Evolutionary conservation across 176 grass and related monocot genomes (phyloP), one percentile per base, ranked within the genome.

Genomic region (Cymbopogon citratus): DNA sequence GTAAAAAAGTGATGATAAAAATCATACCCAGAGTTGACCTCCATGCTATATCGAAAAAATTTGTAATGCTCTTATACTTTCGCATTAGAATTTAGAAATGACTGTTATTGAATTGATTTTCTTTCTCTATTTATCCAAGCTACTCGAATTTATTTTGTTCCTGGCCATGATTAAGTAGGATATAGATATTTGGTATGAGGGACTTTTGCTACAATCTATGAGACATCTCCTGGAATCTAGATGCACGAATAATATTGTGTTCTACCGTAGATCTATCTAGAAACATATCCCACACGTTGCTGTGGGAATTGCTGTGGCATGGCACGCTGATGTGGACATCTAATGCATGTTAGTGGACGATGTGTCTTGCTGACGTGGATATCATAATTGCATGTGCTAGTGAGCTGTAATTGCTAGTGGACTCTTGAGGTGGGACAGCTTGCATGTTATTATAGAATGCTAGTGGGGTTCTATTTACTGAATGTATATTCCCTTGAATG

Each of bases 1-100:
- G 74, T 40, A 99, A 90, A 82, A 91, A 73, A 77, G 92, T 91
- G 81, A 84, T 92, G 87, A 73, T 95, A 83, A 99, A 99, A 83
- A 78, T 99, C 70, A 81, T 99, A 73, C 96, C 92, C 43, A 92
- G 96, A 88, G 77, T 99, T 81, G 96, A 99, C 63, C 87, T 99
- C 38, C 91, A 79, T 48, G 96, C 92, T 83, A 99, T 99, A 87
- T 84, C 92, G 0, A 89, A 85, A 86, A 99, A 99, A 90, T 91
- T 88, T 68, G 96, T 99, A 91, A 91, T 71, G 40, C 56, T 66
- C 44, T 66, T 76, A 21, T 16, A 67, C 34, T 74, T 38, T 63
- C 3, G 12, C 81, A 80, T 24, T 69, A 75, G 80, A 66, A 57
- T 75, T 24, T 69, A 75, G 80, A 66, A 57, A 25, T 68, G 24